Evolutionary conservation across 495 filamentous ascomycete genomes (phyloP).

Genomic region (Neurospora terricola): DNA sequence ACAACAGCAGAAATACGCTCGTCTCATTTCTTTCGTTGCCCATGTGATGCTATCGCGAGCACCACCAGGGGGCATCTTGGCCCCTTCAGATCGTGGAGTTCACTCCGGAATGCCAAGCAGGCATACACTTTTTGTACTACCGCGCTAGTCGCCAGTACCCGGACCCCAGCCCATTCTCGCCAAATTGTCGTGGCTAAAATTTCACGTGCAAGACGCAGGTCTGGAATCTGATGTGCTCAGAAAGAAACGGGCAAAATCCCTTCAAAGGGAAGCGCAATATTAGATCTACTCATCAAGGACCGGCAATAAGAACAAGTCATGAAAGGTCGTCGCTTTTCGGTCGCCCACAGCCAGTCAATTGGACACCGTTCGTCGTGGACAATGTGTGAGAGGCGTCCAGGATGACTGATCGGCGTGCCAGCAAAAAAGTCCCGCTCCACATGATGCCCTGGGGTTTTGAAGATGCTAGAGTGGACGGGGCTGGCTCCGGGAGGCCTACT

Average conservation of each 20-base stretch:
- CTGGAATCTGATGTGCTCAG: background rate
- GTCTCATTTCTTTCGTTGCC: background rate
- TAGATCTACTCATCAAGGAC: background rate
- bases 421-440: background rate
- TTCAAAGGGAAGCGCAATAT: background rate
- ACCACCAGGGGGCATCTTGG: background rate
- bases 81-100: background rate
- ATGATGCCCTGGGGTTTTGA: background rate
- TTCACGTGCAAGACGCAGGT: background rate
- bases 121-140: background rate
- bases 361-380: background rate
- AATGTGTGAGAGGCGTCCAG: background rate
- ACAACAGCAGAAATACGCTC: background rate
- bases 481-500: background rate
- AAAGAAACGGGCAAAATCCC: background rate
- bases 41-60: background rate
- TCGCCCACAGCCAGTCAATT: background rate
- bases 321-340: background rate
- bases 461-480: background rate
- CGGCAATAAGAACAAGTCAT: background rate
- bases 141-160: background rate
- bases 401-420: background rate
- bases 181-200: background rate
- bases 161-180: background rate
- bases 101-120: background rate